Evolutionary conservation across 202 grass and related monocot genomes (phyloP), one percentile per base, ranked within the genome.

Genomic region (Panicum hallii): DNA sequence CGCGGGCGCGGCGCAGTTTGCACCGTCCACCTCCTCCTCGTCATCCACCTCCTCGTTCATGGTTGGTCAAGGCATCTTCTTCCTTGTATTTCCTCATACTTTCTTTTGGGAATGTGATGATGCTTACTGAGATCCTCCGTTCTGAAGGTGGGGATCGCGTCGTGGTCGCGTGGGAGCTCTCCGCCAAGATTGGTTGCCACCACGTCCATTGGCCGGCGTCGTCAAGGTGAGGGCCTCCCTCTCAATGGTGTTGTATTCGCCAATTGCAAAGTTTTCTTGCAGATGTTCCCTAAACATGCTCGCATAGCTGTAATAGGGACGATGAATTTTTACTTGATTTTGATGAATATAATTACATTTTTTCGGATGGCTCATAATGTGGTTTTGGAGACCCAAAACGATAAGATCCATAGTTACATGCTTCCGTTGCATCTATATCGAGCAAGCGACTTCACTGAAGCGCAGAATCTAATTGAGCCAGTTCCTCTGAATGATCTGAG

Each of bases 21-120:
- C 72, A 13, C 68, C 79, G 60, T 19, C 72, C 56, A 16, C 74
- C 32, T n/a, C 79, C 68, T 76, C 84, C 12, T 79, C 81, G 16
- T 57, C 79, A 61, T 43, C 87, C 34, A 72, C 76, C 49, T 86
- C 72, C 3, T 83, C 66, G 74, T 89, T 64, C 52, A 93, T 79
- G 90, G 94, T 96, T 74, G 60, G 26, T 16, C 28, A 2, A n/a
- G 9, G 23, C 22, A 2, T 38, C 22, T 10, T 43, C 15, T n/a
- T 71, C 46, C 55, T 20, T 57, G 1, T 20, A 0, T 7, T 9
- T 20, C 12, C 13, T 4, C 1, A 4, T 4, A 1, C 10, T 48
- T 64, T n/a, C 26, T 48, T 32, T 69, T 43, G 34, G 16, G 13
- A 9, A 64, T n/a, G 13, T 22, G 3, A 49, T 32, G 49, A 4